Conservation (phyloP, 768 basidiomycete species). For the Hericium coralloides region DNA sequence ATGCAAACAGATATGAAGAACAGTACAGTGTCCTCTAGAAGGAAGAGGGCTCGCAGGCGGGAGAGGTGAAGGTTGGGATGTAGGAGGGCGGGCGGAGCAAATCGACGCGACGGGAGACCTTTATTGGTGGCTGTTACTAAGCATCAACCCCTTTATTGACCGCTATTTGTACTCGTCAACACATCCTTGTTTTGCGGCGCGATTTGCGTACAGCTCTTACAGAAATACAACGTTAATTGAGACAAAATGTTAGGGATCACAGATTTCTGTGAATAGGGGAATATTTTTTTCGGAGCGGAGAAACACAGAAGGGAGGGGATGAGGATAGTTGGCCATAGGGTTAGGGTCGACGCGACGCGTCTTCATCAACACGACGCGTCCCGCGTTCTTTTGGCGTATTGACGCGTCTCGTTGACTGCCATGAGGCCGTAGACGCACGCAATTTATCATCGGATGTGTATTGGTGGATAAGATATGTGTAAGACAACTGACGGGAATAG, state of each 20-base stretch:
- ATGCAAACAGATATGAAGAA: slow-evolving; percentile 4
- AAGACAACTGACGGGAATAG: no score
- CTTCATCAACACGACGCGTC: slow-evolving; percentile 1
- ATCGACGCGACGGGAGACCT: slow-evolving; percentile 20
- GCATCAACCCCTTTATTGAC: not conserved
- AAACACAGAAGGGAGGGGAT: not conserved
- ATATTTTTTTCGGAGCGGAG: not conserved
- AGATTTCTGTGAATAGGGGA: not conserved
- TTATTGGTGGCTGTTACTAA: slow-evolving; percentile 16
- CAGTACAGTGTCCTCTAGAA: slow-evolving; percentile 1
- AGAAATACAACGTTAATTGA: not conserved
- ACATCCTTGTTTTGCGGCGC: not conserved
- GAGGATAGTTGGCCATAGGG: slow-evolving; percentile 2
- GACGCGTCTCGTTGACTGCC: slow-evolving; percentile 2
- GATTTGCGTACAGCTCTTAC: not conserved
- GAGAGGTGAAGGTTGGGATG: slow-evolving; percentile 19
- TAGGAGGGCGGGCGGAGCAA: slow-evolving; percentile 8
- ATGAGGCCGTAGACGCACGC: no score
- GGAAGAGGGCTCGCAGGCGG: not conserved
- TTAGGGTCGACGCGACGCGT: slow-evolving; percentile 5
- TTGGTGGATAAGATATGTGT: no score
- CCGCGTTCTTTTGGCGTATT: slow-evolving; percentile 9
- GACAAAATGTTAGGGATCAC: not conserved
- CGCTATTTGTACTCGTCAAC: not conserved
- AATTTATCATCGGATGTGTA: no score